Evolutionary conservation across 352 stramenopile genomes (phyloP), one percentile per base, ranked within the genome.

Genomic region (Aphanomyces invadans): DNA sequence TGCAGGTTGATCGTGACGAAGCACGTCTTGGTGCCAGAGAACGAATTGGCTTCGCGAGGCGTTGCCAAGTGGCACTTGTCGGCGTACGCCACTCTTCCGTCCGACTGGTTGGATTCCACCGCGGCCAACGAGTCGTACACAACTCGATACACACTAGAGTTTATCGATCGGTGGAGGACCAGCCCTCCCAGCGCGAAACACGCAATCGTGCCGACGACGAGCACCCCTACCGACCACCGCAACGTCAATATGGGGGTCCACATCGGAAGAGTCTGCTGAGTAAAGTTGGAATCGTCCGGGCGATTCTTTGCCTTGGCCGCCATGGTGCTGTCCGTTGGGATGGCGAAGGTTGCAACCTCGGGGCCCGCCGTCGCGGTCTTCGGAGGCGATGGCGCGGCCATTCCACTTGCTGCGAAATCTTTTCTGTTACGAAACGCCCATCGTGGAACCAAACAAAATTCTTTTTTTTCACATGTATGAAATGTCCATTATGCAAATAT

Each of bases 181-280:
- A 71, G 44, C 33, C 80, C 74, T 10, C 82, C 82, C 7, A 89
- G 70, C 2, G 66, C 70, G 17, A 81, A 73, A 29, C 79, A 85
- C 57, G 75, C 69, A 0, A 53, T 68, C 9, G 73, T 72, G 28
- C 86, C 59, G 2, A 80, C 48, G 23, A 87, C 74, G 48, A 76
- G 85, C 54, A 86, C 79, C 0, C 56, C 68, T 53, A 89, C 84
- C 9, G 77, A 76, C 79, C 73, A 87, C 23, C 75, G 72, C 28
- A 91, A 74, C 9, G 80, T 89, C 46, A 91, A 74, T 63, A 89
- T 84, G 29, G 80, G 80, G 55, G 88, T 79, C 83, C 83, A 91
- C 78, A 84, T 81, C 28, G 70, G 72, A 33, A 89, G 52, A 23
- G 83, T 86, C 57, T 89, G 80, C 69, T 91, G 83, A 21, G 71